Evolutionary conservation across 148 eudicot species (phyloP).

Genomic region (Nepenthes mirabilis): DNA sequence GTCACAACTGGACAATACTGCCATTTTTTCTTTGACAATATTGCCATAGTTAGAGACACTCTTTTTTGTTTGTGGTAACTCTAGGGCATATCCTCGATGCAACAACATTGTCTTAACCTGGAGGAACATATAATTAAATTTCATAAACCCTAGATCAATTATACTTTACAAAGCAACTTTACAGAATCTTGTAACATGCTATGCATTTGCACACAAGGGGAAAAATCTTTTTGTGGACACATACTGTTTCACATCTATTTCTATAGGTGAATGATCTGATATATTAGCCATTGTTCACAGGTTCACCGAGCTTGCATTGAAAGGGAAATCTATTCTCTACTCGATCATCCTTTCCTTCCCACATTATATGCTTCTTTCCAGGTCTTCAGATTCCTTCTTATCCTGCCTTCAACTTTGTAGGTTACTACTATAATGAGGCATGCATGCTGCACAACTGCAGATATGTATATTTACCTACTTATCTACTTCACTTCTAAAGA

Average conservation of each 20-base stretch:
- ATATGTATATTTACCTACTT: no score
- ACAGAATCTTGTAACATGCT: no score
- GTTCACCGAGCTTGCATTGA: constrained; percentile 97
- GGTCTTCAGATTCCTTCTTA: constrained; percentile 24
- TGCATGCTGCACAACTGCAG: neutral
- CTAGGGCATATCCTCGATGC: no score
- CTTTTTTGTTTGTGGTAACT: no score
- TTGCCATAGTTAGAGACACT: no score
- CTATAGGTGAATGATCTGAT: constrained; percentile 7
- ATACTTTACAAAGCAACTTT: no score
- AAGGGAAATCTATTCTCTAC: constrained; percentile 74
- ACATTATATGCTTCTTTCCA: constrained; percentile 85
- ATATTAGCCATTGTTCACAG: constrained; percentile 31
- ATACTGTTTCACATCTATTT: neutral
- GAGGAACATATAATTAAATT: no score
- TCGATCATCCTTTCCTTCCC: constrained; percentile 97
- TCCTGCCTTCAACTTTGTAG: neutral
- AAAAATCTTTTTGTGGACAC: neutral
- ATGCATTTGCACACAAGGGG: neutral
- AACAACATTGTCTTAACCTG: no score
- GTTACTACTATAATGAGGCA: neutral
- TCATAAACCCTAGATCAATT: no score
- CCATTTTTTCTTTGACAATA: no score
- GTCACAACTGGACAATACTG: no score
- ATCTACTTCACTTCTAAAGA: no score